Conservation (phyloP, 2,329 filamentous ascomycete genomes). For the Didymella exigua region DNA sequence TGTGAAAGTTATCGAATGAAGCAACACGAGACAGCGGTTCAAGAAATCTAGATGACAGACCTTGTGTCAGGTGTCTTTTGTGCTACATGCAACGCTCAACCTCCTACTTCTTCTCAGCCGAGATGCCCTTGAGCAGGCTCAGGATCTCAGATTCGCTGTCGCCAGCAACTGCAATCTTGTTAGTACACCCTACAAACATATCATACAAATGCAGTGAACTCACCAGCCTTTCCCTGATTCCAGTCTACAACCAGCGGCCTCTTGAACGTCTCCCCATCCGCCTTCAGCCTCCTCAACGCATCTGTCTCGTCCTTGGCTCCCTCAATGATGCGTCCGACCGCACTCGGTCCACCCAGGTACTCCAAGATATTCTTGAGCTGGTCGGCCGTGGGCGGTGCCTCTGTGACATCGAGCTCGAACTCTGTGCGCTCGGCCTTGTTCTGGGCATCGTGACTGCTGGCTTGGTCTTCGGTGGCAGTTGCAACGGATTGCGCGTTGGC, state of each 20-base stretch:
- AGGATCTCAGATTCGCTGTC: constrained; percentile 89
- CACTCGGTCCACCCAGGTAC: constrained; percentile 68
- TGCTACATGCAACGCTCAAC: background rate
- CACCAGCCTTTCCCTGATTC: constrained; percentile 83
- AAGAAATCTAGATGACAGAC: background rate
- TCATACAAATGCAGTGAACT: constrained; percentile 20
- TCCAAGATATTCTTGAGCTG: constrained; percentile 84
- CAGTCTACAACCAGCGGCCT: constrained; percentile 86
- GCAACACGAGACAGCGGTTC: background rate
- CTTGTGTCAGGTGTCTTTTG: background rate
- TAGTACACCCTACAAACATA: background rate
- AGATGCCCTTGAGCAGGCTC: constrained; percentile 71
- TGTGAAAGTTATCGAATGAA: background rate
- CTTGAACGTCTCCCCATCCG: constrained; percentile 70
- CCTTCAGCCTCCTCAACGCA: constrained; percentile 78
- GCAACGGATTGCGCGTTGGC: constrained; percentile 71
- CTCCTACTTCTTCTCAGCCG: constrained; percentile 27
- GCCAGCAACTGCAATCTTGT: constrained; percentile 60
- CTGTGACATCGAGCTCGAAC: constrained; percentile 87
- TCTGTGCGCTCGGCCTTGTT: constrained; percentile 65
- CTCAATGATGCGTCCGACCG: constrained; percentile 69
- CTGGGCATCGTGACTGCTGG: constrained; percentile 68
- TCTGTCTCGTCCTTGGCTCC: constrained; percentile 77
- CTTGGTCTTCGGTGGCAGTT: constrained; percentile 75
- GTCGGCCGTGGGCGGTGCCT: constrained; percentile 77